Percentiles rank a stretch among this genome's conserved stretches.
Conservation (phyloP, 768 basidiomycete genomes). For the Crepidotus variabilis region DNA sequence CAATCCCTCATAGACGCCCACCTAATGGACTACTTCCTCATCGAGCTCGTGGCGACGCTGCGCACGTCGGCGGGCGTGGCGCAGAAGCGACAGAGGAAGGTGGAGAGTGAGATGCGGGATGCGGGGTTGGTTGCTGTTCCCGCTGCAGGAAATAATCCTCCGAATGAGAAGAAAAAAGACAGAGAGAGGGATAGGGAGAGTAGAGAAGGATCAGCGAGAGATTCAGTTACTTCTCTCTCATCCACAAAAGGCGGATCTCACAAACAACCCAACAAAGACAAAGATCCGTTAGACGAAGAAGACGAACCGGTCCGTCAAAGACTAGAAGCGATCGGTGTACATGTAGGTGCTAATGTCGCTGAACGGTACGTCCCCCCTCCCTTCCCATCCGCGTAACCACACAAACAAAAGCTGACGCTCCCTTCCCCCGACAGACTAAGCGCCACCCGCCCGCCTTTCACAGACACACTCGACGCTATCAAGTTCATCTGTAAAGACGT, state of each 20-base stretch:
- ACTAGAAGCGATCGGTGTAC: constrained; percentile 79
- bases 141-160: constrained; percentile 31
- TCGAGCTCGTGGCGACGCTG: constrained; percentile 74
- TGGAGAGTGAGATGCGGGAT: constrained; percentile 77
- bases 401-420: constrained; percentile 2
- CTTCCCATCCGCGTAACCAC: too few species aligned
- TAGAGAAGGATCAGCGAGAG: constrained; percentile 40
- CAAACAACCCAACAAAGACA: constrained; percentile 54
- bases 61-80: constrained; percentile 74
- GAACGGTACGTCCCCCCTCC: constrained; percentile 60
- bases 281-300: constrained; percentile 74
- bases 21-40: constrained; percentile 83
- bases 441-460: constrained; percentile 68
- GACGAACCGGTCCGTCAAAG: constrained; percentile 68
- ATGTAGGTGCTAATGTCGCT: constrained; percentile 82
- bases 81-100: constrained; percentile 56
- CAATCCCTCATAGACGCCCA: constrained; percentile 58
- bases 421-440: constrained; percentile 52
- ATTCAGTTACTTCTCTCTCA: constrained; percentile 14
- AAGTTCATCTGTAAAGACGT: constrained; percentile 97
- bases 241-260: constrained; percentile 10
- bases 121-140: constrained; percentile 67
- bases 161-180: too few species aligned
- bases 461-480: constrained; percentile 84
- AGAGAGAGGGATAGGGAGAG: constrained; percentile 39